A percentile compares a stretch with the other conserved stretches of the same genome.
Evolutionary conservation across 495 filamentous ascomycete species (phyloP).

Genomic region (Oidiodendron maius): DNA sequence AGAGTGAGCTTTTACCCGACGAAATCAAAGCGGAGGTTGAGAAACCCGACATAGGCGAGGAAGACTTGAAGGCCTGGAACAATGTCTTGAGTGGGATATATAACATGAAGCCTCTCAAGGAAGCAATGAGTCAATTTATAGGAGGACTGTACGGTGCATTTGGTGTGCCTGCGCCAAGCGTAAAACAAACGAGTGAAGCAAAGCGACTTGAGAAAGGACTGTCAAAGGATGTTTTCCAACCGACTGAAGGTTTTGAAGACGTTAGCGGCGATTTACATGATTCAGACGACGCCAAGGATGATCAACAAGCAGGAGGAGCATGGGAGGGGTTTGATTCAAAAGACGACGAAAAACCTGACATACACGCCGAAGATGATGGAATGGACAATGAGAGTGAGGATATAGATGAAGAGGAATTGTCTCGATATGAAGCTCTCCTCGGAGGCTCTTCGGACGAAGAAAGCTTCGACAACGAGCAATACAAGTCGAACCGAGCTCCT

Average conservation of each 20-base stretch:
- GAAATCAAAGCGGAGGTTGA: constrained; percentile 42
- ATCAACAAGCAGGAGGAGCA: constrained; percentile 11
- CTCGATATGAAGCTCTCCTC: constrained; percentile 29
- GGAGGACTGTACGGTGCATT: constrained; percentile 55
- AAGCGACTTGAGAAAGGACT: constrained; percentile 20
- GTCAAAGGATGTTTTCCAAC: constrained; percentile 11
- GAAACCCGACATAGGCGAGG: constrained; percentile 36
- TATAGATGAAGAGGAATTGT: constrained; percentile 30
- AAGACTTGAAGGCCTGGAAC: constrained; percentile 38
- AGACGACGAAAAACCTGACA: constrained; percentile 1
- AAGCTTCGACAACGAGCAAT: constrained; percentile 21
- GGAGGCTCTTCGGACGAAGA: constrained; percentile 24
- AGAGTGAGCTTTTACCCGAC: constrained; percentile 36
- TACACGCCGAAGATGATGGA: constrained; percentile 21
- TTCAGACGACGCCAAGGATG: constrained; percentile 10
- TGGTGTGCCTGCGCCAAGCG: constrained; percentile 37
- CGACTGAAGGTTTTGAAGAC: constrained; percentile 16
- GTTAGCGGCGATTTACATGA: constrained; percentile 16
- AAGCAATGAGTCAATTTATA: constrained; percentile 56
- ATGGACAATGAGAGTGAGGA: constrained; percentile 19
- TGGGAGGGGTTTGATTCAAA: constrained; percentile 18
- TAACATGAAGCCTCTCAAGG: constrained; percentile 69
- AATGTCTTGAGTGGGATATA: constrained; percentile 82
- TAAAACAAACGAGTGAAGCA: constrained; percentile 12
- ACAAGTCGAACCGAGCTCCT: constrained; percentile 2